Conservation (phyloP, 2,329 filamentous ascomycete species). For the Cladosporium halotolerans region DNA sequence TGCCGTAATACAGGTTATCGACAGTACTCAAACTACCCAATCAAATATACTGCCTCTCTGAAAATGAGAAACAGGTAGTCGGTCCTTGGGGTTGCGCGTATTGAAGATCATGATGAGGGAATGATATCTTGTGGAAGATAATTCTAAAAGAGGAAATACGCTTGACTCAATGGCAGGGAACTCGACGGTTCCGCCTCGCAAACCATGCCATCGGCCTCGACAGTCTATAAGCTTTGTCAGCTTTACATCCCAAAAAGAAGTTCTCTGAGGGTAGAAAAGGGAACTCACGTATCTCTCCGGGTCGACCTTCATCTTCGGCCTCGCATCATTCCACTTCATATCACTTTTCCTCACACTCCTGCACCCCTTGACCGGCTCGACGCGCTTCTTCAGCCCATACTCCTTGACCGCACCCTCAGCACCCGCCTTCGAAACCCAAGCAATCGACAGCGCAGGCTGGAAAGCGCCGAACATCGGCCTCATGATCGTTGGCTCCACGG, state of each 20-base stretch:
- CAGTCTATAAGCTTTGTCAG: conserved; percentile 41
- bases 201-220: conserved; percentile 73
- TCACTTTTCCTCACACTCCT: conserved; percentile 71
- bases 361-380: conserved; percentile 74
- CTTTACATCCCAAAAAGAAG: neutral
- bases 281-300: conserved; percentile 70
- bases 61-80: no score
- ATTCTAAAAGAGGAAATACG: conserved; percentile 64
- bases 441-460: conserved; percentile 57
- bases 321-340: conserved; percentile 82
- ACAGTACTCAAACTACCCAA: no score
- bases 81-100: no score
- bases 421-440: conserved; percentile 74
- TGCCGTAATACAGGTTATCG: no score
- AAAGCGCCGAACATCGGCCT: conserved; percentile 79
- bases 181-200: conserved; percentile 68
- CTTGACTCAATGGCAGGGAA: conserved; percentile 68
- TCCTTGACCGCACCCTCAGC: conserved; percentile 61
- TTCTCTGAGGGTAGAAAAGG: neutral
- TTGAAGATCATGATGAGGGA: no score
- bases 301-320: conserved; percentile 85
- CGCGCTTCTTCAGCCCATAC: conserved; percentile 71
- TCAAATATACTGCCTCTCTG: no score
- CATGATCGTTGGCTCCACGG: conserved; percentile 74
- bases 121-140: no score